Percentiles rank a stretch among this genome's conserved stretches.
Evolutionary conservation across 2,329 filamentous ascomycete species (phyloP).

Genomic region (Pseudocercospora pini-densiflorae): DNA sequence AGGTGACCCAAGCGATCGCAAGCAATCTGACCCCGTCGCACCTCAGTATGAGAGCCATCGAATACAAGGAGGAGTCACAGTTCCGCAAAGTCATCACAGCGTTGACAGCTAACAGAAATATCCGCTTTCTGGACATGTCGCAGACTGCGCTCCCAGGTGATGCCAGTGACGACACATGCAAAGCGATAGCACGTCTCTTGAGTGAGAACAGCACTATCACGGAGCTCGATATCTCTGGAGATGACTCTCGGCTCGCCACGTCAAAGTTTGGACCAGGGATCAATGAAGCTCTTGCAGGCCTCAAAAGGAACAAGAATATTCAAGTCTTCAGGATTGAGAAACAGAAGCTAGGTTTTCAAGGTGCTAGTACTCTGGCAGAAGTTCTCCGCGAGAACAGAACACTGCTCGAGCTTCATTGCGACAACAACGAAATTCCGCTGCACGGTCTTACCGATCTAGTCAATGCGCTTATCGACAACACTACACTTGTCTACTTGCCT

Average conservation of each 20-base stretch:
- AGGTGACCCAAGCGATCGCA: slow-evolving; percentile 58
- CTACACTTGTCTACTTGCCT: slow-evolving; percentile 65
- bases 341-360: slow-evolving; percentile 71
- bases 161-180: slow-evolving; percentile 69
- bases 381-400: slow-evolving; percentile 68
- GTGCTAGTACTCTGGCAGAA: slow-evolving; percentile 70
- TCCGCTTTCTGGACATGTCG: slow-evolving; percentile 70
- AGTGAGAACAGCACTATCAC: slow-evolving; percentile 69
- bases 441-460: slow-evolving; percentile 71
- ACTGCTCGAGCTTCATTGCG: slow-evolving; percentile 69
- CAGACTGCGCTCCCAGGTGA: slow-evolving; percentile 72
- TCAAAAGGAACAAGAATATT: slow-evolving; percentile 67
- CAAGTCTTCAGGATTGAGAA: slow-evolving; percentile 67
- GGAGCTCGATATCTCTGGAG: slow-evolving; percentile 72
- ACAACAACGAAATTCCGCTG: slow-evolving; percentile 73
- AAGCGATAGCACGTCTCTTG: slow-evolving; percentile 66
- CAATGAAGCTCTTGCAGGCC: slow-evolving; percentile 66
- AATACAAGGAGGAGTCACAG: slow-evolving; percentile 68
- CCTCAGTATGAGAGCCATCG: slow-evolving; percentile 69
- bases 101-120: slow-evolving; percentile 64
- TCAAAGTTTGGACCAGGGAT: slow-evolving; percentile 71
- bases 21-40: slow-evolving; percentile 62
- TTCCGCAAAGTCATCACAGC: slow-evolving; percentile 68
- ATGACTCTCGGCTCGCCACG: slow-evolving; percentile 72
- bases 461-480: slow-evolving; percentile 70